Conservation (phyloP, 1,284 basidiomycete genomes). For the Microstroma glucosiphilum region DNA sequence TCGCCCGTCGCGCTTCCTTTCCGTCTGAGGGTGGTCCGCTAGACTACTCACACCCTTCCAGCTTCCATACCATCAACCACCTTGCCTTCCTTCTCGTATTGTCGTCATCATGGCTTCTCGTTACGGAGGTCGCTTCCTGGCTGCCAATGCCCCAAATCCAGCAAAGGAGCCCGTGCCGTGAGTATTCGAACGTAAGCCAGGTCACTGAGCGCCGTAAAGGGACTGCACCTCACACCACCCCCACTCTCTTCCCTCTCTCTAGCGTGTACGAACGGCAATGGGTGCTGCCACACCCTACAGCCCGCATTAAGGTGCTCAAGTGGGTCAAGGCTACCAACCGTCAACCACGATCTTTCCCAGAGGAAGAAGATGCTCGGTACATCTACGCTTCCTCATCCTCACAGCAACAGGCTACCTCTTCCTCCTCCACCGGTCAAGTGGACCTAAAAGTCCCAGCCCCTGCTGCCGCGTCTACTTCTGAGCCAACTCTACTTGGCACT, state of each 20-base stretch:
- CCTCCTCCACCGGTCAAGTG: not conserved
- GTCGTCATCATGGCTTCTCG: not conserved
- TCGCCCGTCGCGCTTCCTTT: too few relatives aligned
- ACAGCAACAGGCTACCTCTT: not conserved
- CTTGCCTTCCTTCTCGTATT: not conserved
- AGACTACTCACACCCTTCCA: too few relatives aligned
- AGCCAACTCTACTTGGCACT: not conserved
- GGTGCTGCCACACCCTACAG: not conserved
- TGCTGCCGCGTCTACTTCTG: not conserved
- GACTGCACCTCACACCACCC: not conserved
- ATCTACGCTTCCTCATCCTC: not conserved
- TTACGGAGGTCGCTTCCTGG: not conserved
- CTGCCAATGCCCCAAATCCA: not conserved
- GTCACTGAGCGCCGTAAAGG: not conserved
- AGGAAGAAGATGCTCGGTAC: constrained; percentile 1
- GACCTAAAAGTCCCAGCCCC: not conserved
- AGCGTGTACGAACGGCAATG: constrained; percentile 1
- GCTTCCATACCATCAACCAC: too few relatives aligned
- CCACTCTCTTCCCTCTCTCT: not conserved
- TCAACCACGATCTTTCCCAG: not conserved
- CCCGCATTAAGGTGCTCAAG: not conserved
- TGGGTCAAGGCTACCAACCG: constrained; percentile 2
- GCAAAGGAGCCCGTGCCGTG: constrained; percentile 5
- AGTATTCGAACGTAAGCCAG: not conserved
- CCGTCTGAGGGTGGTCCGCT: too few relatives aligned